A percentile compares a stretch with the other conserved stretches of the same genome.
phyloP scores from a whole-genome alignment of 2,329 filamentous ascomycete genomes.

The Ilyonectria sp. region DNA sequence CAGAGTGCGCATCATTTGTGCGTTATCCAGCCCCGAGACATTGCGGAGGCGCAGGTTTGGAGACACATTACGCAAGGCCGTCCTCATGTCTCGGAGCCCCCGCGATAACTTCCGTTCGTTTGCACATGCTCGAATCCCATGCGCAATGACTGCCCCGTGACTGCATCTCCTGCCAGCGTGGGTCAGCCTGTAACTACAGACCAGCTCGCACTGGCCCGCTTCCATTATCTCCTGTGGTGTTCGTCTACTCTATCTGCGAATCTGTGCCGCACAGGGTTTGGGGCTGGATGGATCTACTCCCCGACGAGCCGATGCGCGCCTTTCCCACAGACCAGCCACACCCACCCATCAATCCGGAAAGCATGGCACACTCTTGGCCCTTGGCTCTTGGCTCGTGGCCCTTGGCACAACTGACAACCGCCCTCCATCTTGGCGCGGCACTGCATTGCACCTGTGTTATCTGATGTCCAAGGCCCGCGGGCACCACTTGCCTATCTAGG shows the following conservation, averaged over 20 bases:
- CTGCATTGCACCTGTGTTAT: neutral
- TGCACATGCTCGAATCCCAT: neutral
- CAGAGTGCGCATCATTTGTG: neutral
- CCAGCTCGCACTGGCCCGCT: neutral
- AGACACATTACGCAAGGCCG: neutral
- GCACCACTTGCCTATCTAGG: slow-evolving; percentile 26
- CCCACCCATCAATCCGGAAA: neutral
- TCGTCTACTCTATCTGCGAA: neutral
- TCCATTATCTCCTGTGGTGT: neutral
- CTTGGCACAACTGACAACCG: neutral
- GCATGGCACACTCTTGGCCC: neutral
- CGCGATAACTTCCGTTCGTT: neutral
- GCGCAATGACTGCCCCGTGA: neutral
- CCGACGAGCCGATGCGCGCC: neutral
- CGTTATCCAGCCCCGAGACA: neutral
- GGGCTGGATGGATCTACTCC: neutral
- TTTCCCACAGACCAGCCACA: neutral
- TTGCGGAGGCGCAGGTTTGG: neutral
- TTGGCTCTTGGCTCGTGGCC: neutral
- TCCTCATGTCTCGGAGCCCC: neutral
- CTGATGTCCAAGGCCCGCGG: neutral
- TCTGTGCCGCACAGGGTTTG: neutral
- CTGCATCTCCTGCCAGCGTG: neutral
- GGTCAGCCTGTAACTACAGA: neutral
- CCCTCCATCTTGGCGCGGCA: neutral